Evolutionary conservation across 441 rosid species (phyloP).

Genomic region (Rhodomyrtus psidioides): DNA sequence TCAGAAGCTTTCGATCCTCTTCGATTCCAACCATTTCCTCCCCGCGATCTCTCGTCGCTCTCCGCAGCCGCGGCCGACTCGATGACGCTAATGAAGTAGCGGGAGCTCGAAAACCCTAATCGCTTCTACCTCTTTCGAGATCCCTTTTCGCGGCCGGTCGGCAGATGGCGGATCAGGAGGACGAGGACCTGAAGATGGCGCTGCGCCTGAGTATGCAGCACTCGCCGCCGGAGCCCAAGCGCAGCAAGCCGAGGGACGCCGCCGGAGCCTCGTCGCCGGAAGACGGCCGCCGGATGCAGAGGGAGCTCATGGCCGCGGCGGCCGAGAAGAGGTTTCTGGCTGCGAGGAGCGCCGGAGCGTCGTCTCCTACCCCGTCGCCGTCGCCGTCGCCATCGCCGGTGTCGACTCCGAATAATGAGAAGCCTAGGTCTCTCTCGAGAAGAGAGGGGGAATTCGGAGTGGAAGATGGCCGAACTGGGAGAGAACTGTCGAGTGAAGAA

Average conservation of each 20-base stretch:
- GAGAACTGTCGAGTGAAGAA: constrained; percentile 39
- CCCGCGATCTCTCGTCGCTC: background rate
- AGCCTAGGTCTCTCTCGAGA: constrained; percentile 4
- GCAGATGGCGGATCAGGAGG: constrained; percentile 94
- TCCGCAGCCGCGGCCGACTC: background rate
- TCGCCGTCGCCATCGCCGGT: constrained; percentile 1
- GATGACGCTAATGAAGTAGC: background rate
- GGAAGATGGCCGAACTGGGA: constrained; percentile 17
- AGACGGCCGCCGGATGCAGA: constrained; percentile 56
- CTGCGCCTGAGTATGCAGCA: constrained; percentile 84
- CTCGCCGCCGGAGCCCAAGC: constrained; percentile 81
- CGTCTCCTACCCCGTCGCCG: constrained; percentile 7
- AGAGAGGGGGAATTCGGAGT: constrained; percentile 18
- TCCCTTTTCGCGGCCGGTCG: background rate
- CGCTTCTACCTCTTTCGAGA: background rate
- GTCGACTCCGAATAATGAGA: constrained; percentile 6
- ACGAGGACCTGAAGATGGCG: constrained; percentile 80
- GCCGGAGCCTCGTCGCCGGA: constrained; percentile 26
- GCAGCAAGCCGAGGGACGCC: constrained; percentile 80
- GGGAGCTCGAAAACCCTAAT: background rate
- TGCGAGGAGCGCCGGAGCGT: constrained; percentile 15
- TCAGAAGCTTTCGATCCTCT: background rate
- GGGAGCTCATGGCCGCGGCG: constrained; percentile 94
- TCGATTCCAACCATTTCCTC: background rate
- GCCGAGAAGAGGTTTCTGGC: constrained; percentile 84